Percentiles rank a stretch among this genome's conserved stretches.
These are phyloP conservation scores for Cordyceps fumosorosea DNA, from an alignment of 2,329 filamentous ascomycete genomes.

Conservation along the genomic window DNA sequence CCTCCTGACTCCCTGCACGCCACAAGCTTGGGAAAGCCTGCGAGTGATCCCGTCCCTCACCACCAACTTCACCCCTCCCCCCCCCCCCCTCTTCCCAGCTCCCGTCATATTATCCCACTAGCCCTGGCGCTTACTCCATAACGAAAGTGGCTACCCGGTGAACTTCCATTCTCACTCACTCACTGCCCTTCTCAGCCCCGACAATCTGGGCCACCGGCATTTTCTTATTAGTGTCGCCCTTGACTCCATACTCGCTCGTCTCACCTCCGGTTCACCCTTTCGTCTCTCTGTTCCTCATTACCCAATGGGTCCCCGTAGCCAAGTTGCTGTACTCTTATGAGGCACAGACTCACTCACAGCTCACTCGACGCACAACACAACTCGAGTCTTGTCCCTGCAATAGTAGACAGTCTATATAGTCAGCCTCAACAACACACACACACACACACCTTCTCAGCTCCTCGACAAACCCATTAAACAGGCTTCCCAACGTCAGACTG, in stretches of 20 bases:
- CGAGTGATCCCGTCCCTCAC: not conserved
- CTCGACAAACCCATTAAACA: not conserved
- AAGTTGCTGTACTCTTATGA: not conserved
- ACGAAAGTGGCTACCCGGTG: not conserved
- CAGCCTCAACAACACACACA: not conserved
- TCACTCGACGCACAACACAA: not conserved
- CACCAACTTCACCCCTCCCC: not conserved
- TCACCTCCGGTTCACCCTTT: conserved; percentile 1
- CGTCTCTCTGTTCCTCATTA: not conserved
- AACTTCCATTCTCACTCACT: not conserved
- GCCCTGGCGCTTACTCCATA: conserved; percentile 10
- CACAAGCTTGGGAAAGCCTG: not conserved
- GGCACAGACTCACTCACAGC: not conserved
- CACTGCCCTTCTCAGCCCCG: not conserved
- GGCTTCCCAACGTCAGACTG: not conserved
- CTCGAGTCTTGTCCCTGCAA: too few relatives aligned
- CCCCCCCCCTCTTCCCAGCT: not conserved
- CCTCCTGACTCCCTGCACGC: not conserved
- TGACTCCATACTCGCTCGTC: conserved; percentile 3
- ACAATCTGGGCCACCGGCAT: not conserved
- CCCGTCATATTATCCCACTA: not conserved
- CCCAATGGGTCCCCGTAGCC: not conserved
- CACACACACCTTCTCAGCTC: not conserved
- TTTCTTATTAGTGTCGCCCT: not conserved
- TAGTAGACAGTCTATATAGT: not conserved